phyloP scores from a whole-genome alignment of 1,284 basidiomycete species.

The Afroboletus lepidellus region DNA sequence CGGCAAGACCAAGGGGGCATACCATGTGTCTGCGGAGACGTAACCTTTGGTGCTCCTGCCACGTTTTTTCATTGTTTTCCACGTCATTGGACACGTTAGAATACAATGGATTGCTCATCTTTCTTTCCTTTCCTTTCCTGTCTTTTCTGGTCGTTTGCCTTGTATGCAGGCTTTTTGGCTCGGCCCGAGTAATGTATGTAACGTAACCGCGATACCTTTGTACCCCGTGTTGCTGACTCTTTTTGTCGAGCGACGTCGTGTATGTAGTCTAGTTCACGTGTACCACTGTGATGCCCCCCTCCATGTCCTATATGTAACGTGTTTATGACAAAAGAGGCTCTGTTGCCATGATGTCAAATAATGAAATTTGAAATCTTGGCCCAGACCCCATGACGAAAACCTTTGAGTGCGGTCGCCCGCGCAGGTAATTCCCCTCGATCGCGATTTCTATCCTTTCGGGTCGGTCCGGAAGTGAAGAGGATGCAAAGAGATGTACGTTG shows the following conservation, averaged over 20 bases:
- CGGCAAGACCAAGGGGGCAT: conserved; percentile 18
- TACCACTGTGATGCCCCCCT: background rate
- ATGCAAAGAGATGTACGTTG: too few species aligned
- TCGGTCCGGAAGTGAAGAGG: too few species aligned
- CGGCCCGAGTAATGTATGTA: conserved; percentile 17
- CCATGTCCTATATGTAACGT: background rate
- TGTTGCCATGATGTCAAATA: too few species aligned
- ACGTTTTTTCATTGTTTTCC: background rate
- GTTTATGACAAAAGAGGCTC: too few species aligned
- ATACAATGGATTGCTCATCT: conserved; percentile 7
- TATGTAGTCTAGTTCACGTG: background rate
- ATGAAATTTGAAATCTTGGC: too few species aligned
- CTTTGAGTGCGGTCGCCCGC: too few species aligned
- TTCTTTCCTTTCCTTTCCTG: background rate
- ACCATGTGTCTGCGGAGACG: conserved; percentile 15
- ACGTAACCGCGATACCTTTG: conserved; percentile 23
- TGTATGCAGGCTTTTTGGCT: conserved; percentile 11
- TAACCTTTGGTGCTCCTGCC: background rate
- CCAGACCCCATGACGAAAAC: too few species aligned
- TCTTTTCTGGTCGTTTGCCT: conserved; percentile 3
- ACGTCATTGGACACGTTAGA: conserved; percentile 26
- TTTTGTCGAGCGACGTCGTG: background rate
- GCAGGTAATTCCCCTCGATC: too few species aligned
- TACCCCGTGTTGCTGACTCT: background rate
- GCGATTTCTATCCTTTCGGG: too few species aligned